Evolutionary conservation across 129 eudicot genomes (phyloP), one percentile per base, ranked within the genome.

Genomic region (Centaurea solstitialis): DNA sequence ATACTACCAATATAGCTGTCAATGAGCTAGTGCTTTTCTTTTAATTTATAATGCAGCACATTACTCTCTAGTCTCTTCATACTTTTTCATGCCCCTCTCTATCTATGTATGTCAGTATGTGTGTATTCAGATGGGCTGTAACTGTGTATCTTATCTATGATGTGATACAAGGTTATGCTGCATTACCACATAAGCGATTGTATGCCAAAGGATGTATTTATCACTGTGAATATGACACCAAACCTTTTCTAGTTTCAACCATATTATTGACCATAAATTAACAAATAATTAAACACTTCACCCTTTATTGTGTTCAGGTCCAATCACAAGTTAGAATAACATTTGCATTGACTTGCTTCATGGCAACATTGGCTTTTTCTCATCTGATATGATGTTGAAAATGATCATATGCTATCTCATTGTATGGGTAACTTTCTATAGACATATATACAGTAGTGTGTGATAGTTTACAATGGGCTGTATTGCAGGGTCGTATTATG

Each of bases 401-500:
- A 50, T 9, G 45, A 3, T 6, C 37, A 2, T 12, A 33, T 0
- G 57, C 23, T 33, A 6, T 30, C 50, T n/a, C 10, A 17, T 5
- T 40, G 13, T 40, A 61, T 1, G 26, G 20, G 21, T 21, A 11
- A 43, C 35, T 18, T 72, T 40, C 9, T 41, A 9, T 41, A 20
- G 62, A 40, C 45, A 41, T 72, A 13, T 21, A 40, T 24, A 20
- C 13, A 15, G 20, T 26, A 61, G 68, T 7, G 45, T 4, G 74
- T 77, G 72, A 40, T 78, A 6, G 68, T 77, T 75, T n/a, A 79
- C 70, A 17, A 45, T 50, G 76, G 30, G 68, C 62, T 90, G 70
- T 81, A 75, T 80, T 81, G 77, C 97, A 94, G 98, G 98, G 97
- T 24, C 38, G 64, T 72, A 87, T 94, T 70, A 73, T 80, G 75